Base-by-base conservation (phyloP, 2,329 filamentous ascomycete genomes). In the Colletotrichum liriopes region DNA sequence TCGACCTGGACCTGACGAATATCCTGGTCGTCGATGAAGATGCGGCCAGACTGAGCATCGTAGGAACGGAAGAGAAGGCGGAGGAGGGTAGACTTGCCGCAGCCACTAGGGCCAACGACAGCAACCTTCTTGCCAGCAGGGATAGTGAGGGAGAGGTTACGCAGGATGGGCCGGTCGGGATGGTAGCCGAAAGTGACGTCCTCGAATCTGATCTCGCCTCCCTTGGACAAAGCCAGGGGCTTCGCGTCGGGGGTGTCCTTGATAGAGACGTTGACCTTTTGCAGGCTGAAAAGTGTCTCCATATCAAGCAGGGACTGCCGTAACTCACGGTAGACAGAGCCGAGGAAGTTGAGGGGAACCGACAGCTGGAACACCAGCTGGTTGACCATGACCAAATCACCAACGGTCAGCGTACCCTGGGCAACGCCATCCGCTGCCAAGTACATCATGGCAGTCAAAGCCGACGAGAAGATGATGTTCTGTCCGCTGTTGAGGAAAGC, bases 281-380 rank as follows among this genome's bases (percentile, higher is more conserved):
- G 96, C 41, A 99, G 87, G 81, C 94, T 98, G 87, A 99, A 99
- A 7, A 99, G 88, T 0, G 96, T 98, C 83, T 98, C 96, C 96
- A 99, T 99, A 81, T 99, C 97, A 43, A 99, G 87, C 55, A 99
- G 87, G 29, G 94, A 98, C 84, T 99, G 96, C 67, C 96, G 90
- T 65, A 99, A 88, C 84, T 99, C 96, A 77, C 96, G 93, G 81
- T 99, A 99, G 16, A 99, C 96, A 18, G 95, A 97, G n/a, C 96
- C 96, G 5, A 99, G 87, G 82, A 99, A 99, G 86, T 99, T 99
- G 72, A 99, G 89, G 0, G 96, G 96, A 5, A 99, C 94, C 0
- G 95, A 98, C 7, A 99, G 91, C 83, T 99, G 96, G 84, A 99
- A 99, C 71, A 99, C 95, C 23, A 99, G 91, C 85, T 98, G 96